Evolutionary conservation across 495 filamentous ascomycete genomes (phyloP).

Genomic region (Lasiosphaeria ovina): DNA sequence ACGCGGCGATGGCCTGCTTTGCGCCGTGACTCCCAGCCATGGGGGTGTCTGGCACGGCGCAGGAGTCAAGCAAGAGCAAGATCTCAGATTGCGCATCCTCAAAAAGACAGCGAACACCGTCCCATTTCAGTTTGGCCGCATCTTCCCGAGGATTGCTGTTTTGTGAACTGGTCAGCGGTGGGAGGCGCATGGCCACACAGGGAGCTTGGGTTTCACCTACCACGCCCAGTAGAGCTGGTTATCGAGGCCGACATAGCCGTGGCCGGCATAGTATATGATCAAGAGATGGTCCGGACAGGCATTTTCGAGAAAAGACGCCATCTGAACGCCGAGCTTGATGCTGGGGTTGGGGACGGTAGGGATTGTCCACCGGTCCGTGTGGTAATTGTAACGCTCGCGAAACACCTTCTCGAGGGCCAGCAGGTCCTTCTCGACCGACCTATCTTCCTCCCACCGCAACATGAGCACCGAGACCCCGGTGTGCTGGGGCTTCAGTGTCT

Average conservation of each 20-base stretch:
- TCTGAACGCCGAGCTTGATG: conserved; percentile 52
- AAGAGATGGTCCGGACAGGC: conserved; percentile 53
- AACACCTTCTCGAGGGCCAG: conserved; percentile 49
- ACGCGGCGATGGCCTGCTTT: conserved; percentile 57
- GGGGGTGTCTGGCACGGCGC: conserved; percentile 42
- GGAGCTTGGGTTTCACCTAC: conserved; percentile 36
- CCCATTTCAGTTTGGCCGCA: conserved; percentile 47
- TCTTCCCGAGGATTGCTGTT: conserved; percentile 41
- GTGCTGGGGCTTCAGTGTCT: conserved; percentile 51
- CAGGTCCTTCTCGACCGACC: conserved; percentile 47
- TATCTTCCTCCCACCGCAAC: conserved; percentile 56
- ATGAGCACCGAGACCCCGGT: conserved; percentile 52
- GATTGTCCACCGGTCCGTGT: conserved; percentile 52
- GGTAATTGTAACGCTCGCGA: conserved; percentile 52
- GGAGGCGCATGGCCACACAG: neutral
- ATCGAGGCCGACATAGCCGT: conserved; percentile 49
- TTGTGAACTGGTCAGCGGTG: conserved; percentile 12
- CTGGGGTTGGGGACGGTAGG: conserved; percentile 49
- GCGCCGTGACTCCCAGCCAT: conserved; percentile 43
- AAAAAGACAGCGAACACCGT: conserved; percentile 48
- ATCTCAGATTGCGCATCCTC: conserved; percentile 52
- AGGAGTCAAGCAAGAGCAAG: conserved; percentile 48
- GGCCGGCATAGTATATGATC: conserved; percentile 57
- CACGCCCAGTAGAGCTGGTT: conserved; percentile 56
- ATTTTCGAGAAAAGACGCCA: conserved; percentile 50